phyloP scores from a whole-genome alignment of 2,329 filamentous ascomycete genomes.

The Lasiodiplodia citricola region DNA sequence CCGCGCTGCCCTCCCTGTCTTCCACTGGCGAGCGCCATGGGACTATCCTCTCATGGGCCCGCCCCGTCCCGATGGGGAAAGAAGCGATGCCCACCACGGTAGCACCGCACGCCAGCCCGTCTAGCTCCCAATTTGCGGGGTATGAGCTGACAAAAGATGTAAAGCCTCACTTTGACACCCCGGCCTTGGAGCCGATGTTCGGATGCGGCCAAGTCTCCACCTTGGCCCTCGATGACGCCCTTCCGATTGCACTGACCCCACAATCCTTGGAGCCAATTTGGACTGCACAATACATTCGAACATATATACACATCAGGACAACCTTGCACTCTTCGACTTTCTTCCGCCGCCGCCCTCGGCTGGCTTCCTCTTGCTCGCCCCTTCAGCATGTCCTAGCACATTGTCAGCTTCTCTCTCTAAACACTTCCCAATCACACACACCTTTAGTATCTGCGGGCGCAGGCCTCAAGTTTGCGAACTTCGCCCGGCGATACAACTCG shows the following conservation, averaged over 20 bases:
- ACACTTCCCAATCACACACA: not conserved
- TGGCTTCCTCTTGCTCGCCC: not conserved
- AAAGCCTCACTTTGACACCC: not conserved
- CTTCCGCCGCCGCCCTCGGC: not conserved
- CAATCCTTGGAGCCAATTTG: conserved; percentile 18
- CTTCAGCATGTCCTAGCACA: not conserved
- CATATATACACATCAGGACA: not conserved
- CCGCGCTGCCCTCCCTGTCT: not conserved
- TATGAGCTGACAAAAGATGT: not conserved
- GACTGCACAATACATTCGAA: conserved; percentile 1
- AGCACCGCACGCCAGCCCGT: not conserved
- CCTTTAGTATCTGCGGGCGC: not conserved
- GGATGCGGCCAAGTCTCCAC: conserved; percentile 20
- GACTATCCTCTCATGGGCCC: not conserved
- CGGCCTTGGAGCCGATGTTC: conserved; percentile 11
- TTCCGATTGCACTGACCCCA: conserved; percentile 5
- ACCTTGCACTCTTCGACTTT: not conserved
- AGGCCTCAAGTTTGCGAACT: not conserved
- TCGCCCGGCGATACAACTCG: not conserved
- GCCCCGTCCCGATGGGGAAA: not conserved
- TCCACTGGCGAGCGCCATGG: conserved; percentile 14
- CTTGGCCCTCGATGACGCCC: conserved; percentile 11
- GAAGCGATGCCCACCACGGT: conserved; percentile 1
- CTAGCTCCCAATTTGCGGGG: conserved; percentile 9
- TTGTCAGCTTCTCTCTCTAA: not conserved